Evolutionary conservation across 495 filamentous ascomycete genomes (phyloP).

Genomic region (Talaromyces stipitatus): DNA sequence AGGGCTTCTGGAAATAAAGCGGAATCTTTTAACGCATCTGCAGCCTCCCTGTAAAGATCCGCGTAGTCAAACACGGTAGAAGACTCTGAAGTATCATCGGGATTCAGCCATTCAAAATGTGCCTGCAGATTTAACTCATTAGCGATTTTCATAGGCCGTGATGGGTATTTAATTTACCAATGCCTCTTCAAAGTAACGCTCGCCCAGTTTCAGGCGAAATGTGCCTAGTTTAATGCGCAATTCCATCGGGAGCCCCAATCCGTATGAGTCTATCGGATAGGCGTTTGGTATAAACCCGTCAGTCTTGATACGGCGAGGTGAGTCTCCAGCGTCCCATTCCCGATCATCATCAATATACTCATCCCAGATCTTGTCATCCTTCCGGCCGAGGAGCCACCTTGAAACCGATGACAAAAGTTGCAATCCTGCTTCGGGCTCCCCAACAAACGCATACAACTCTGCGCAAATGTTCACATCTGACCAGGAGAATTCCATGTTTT

Average conservation of each 20-base stretch:
- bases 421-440: conserved; percentile 56
- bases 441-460: conserved; percentile 62
- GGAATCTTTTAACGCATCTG: conserved; percentile 53
- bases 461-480: conserved; percentile 76
- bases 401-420: conserved; percentile 58
- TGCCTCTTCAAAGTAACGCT: conserved; percentile 61
- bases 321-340: conserved; percentile 79
- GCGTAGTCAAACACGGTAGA: conserved; percentile 54
- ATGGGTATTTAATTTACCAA: conserved; percentile 42
- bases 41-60: conserved; percentile 70
- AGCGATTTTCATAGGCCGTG: neutral
- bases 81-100: conserved; percentile 38
- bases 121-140: conserved; percentile 23
- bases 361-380: conserved; percentile 73
- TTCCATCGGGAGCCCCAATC: conserved; percentile 69
- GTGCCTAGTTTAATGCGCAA: conserved; percentile 80
- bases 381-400: conserved; percentile 75
- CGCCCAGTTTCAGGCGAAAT: conserved; percentile 62
- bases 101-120: conserved; percentile 60
- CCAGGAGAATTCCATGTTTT: conserved; percentile 61
- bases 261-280: conserved; percentile 57
- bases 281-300: conserved; percentile 45
- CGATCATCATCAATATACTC: conserved; percentile 68
- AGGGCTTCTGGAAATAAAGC: conserved; percentile 56
- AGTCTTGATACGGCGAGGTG: conserved; percentile 52